phyloP scores from a whole-genome alignment of 2,329 filamentous ascomycete genomes.

The Botrytis squamosa region DNA sequence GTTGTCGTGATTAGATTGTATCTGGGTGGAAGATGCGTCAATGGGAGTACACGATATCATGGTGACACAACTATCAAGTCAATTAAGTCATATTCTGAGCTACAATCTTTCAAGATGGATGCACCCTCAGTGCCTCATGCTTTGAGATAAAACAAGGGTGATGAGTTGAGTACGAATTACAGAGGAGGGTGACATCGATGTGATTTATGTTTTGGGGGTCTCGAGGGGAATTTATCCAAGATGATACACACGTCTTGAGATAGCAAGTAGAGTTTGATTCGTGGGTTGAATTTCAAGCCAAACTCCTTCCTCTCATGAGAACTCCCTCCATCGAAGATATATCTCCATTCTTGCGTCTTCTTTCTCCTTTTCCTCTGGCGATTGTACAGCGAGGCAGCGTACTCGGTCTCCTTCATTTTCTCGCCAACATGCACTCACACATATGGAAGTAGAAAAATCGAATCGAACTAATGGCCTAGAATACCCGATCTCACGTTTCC shows the following conservation, averaged over 20 bases:
- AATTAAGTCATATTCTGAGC: not conserved
- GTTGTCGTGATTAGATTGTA: conserved; percentile 2
- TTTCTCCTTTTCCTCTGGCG: not conserved
- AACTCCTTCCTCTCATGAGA: not conserved
- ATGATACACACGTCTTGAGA: conserved; percentile 1
- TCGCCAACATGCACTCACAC: not conserved
- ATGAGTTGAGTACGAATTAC: not conserved
- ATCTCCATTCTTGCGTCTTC: not conserved
- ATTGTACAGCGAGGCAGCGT: not conserved
- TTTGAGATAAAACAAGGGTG: not conserved
- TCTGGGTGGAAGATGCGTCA: not conserved
- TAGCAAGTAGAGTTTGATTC: not conserved
- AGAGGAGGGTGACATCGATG: not conserved
- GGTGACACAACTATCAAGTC: not conserved
- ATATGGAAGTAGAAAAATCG: not conserved
- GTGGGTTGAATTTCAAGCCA: not conserved
- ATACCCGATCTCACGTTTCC: not conserved
- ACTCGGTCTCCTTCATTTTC: not conserved
- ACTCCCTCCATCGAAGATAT: not conserved
- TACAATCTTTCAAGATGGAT: not conserved
- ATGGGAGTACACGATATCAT: not conserved
- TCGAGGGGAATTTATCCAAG: not conserved
- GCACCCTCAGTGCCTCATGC: not conserved
- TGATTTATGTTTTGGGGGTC: not conserved
- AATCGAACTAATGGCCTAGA: not conserved